Evolutionary conservation across 345 rosid species (phyloP).

Genomic region (Rhodamnia rubescens): DNA sequence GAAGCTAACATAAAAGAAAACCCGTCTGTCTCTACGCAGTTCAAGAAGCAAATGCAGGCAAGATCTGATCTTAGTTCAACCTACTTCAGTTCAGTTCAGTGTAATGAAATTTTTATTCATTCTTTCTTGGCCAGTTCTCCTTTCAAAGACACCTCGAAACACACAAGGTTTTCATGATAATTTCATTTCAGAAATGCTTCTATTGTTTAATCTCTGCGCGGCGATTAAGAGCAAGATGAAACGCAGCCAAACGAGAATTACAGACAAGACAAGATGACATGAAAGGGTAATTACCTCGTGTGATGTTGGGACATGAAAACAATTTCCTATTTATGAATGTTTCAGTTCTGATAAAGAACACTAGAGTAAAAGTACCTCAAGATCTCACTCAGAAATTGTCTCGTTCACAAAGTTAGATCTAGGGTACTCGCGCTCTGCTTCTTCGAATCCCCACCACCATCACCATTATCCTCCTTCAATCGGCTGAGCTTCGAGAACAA

Average conservation of each 20-base stretch:
- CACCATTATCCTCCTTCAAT: slow-evolving; percentile 17
- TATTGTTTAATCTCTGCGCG: neutral
- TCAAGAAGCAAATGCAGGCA: neutral
- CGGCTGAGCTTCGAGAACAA: slow-evolving; percentile 27
- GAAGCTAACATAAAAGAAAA: neutral
- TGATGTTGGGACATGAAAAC: neutral
- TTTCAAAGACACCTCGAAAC: neutral
- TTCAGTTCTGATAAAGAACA: neutral
- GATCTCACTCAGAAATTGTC: slow-evolving; percentile 44
- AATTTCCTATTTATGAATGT: neutral
- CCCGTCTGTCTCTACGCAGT: neutral
- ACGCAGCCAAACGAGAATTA: neutral
- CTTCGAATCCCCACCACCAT: slow-evolving; percentile 15
- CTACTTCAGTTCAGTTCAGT: neutral
- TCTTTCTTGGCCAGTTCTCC: neutral
- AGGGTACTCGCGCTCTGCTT: slow-evolving; percentile 46
- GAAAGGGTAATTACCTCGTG: neutral
- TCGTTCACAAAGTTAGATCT: slow-evolving; percentile 83
- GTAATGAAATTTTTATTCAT: neutral
- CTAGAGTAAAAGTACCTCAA: slow-evolving; percentile 49
- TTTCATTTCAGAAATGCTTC: neutral
- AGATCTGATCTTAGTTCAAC: neutral
- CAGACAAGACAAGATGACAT: neutral
- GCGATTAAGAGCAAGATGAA: neutral
- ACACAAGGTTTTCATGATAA: neutral